Evolutionary conservation across 164 flowering plant species (phyloP), one percentile per base, ranked within the genome.

Genomic region (Nelumbo lutea): DNA sequence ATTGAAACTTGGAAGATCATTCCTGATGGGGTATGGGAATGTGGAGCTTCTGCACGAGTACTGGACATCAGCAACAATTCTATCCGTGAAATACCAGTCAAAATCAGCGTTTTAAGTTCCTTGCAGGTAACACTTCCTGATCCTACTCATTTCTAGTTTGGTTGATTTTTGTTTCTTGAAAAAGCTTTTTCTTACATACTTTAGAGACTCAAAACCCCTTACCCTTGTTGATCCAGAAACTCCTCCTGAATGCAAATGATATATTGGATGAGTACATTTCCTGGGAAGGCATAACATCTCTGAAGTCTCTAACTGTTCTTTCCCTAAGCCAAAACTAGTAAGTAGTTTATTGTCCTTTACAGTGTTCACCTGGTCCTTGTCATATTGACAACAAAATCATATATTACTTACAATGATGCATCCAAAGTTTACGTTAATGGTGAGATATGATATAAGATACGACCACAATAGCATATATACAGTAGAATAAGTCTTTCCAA

Each of bases 1-100:
- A 59, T 70, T 77, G 57, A 42, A 59, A 59, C 65, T 62, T 67
- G 44, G 61, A 62, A 93, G 97, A 83, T 59, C 61, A 83, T 94
- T 68, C 97, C 98, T 71, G 90, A 85, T 65, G 96, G 90, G 79
- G 92, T 90, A 53, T 94, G 95, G 97, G 75, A 55, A 53, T 87
- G 88, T 81, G 91, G 87, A 71, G 6, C 84, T 76, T 80, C 88
- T 75, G 79, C 77, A 56, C 83, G 91, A 75, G 80, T 88, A 39
- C 79, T 91, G 75, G 96, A 94, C 76, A 6, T 87, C 63, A 83
- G 83, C 81, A 79, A 76, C 76, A 94, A 94, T 65, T 71, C 70
- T 44, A 75, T 94, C 50, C 76, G 61, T 64, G 78, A 78, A 27
- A 65, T 91, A 59, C 93, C 97, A 42, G 64, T 68, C 9, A 72